Evolutionary conservation across 2,329 filamentous ascomycete species (phyloP).

Genomic region (Pyrenophora graminea): DNA sequence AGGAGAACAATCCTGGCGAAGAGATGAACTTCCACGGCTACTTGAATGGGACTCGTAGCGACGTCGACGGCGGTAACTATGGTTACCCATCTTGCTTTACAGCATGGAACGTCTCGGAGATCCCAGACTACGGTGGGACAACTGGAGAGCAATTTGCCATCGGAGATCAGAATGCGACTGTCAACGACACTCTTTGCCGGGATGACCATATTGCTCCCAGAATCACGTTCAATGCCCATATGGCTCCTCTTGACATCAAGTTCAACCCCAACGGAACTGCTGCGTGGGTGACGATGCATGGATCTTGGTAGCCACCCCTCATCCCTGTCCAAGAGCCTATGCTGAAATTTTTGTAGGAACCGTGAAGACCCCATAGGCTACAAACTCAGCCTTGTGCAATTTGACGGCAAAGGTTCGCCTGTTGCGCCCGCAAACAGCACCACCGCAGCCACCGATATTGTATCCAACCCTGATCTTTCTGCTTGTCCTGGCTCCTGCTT

Average conservation of each 20-base stretch:
- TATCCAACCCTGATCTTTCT: conserved; percentile 59
- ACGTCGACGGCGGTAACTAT: conserved; percentile 60
- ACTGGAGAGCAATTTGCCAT: conserved; percentile 58
- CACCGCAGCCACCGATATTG: conserved; percentile 56
- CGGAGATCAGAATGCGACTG: conserved; percentile 48
- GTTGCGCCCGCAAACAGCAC: conserved; percentile 52
- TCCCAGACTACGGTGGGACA: conserved; percentile 54
- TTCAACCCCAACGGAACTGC: conserved; percentile 63
- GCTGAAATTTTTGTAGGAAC: conserved; percentile 44
- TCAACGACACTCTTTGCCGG: conserved; percentile 55
- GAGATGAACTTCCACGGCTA: conserved; percentile 74
- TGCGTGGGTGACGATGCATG: conserved; percentile 73
- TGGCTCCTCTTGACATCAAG: conserved; percentile 71
- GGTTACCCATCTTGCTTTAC: conserved; percentile 74
- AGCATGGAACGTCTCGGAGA: conserved; percentile 61
- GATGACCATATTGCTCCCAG: conserved; percentile 50
- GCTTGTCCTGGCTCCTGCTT: conserved; percentile 64
- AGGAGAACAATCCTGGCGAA: conserved; percentile 72
- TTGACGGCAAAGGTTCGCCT: conserved; percentile 53
- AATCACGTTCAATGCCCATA: conserved; percentile 68
- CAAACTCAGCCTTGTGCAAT: conserved; percentile 54
- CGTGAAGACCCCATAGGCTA: conserved; percentile 55
- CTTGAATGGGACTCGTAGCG: conserved; percentile 55
- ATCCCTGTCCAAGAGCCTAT: background rate
- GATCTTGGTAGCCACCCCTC: conserved; percentile 61